Evolutionary conservation across 2,329 filamentous ascomycete species (phyloP), one percentile per base, ranked within the genome.

Genomic region (Alternaria panax): DNA sequence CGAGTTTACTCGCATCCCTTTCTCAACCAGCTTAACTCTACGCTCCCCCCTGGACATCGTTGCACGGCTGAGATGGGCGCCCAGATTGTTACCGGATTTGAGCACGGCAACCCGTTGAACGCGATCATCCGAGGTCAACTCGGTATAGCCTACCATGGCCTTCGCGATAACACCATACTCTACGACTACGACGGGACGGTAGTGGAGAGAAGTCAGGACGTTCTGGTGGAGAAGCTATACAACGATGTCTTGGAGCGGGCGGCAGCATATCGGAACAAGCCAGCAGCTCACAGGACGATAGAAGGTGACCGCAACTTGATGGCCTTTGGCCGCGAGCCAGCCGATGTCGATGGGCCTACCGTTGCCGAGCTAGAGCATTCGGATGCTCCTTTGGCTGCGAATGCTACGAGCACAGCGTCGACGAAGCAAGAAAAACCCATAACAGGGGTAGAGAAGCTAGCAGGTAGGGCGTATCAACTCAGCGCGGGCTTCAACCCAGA

Each of bases 1-100:
- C 88, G 95, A 66, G 92, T 99, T 20, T 98, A 97, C 79, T 99
- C 95, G 53, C 92, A 90, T 74, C 87, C 86, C 46, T 77, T 89
- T 60, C 81, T 80, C 82, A 84, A 88, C 81, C 80, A 90, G 81
- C 77, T 86, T 76, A 78, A 82, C 56, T 74, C 82, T 72, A 78
- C 80, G 65, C 68, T 87, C 74, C 79, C 83, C 74, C 70, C 82
- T 66, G 74, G 83, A 79, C 86, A 84, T 76, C 86, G 80, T 51
- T 90, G 90, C 72, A 98, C 93, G 20, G 95, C 92, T 30, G 95
- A 99, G 77, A 96, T 97, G 89, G 95, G 95, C 27, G 95, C 94
- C 55, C 97, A 99, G 84, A 98, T 99, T 60, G 93, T 99, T 62
- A 97, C 96, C 32, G 95, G 95, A 0, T 99, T 98, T 75, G 93